Percentiles rank a stretch among this genome's conserved stretches.
Conservation (phyloP, 169 alveolate genomes). For the Hammondia hammondi region DNA sequence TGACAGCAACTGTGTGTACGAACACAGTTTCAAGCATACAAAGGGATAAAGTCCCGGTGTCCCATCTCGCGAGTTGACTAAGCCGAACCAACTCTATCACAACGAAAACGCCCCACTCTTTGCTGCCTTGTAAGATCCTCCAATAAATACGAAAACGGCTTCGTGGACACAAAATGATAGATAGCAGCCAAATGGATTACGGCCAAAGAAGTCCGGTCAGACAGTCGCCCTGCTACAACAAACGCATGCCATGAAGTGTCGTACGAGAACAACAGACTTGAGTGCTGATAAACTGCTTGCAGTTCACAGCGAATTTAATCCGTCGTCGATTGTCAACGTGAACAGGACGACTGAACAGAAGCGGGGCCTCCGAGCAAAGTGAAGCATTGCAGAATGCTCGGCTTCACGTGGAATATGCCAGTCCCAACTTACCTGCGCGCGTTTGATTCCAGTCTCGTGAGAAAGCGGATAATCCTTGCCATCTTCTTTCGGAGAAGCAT, state of each 20-base stretch:
- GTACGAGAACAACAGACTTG: background rate
- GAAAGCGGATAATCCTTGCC: background rate
- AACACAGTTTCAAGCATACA: no score
- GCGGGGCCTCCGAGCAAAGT: background rate
- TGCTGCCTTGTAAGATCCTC: no score
- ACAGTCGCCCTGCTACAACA: background rate
- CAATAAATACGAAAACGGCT: no score
- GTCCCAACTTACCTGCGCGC: background rate
- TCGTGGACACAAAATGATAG: no score
- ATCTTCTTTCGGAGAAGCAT: background rate
- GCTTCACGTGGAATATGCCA: background rate
- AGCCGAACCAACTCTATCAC: no score
- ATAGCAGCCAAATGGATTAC: no score
- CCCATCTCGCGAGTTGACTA: no score
- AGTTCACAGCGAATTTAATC: background rate
- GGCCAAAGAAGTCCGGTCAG: no score
- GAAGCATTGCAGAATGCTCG: background rate
- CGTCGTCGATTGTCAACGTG: background rate
- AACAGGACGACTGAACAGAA: background rate
- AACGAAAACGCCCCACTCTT: no score
- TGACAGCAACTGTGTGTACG: no score
- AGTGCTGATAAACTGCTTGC: background rate
- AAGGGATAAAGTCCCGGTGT: no score
- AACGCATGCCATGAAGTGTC: background rate
- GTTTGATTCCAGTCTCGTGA: slow-evolving; percentile 38